These are phyloP conservation scores for Meyerozyma guilliermondii DNA, from an alignment of 1,139 yeast species.

Conservation along the genomic window DNA sequence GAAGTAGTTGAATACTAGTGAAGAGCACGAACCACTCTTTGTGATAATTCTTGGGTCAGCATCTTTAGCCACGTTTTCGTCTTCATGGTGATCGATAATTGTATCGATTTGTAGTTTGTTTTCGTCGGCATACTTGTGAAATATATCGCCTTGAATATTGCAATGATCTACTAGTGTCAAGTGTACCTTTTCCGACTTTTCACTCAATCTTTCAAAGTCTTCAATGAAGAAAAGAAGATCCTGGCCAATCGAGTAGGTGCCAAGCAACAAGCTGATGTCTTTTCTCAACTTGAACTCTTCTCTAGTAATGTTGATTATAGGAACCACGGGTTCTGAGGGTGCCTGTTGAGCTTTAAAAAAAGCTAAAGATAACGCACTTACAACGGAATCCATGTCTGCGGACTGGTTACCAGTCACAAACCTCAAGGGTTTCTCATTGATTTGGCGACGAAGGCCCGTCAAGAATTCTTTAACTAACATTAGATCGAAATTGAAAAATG, in stretches of 20 bases:
- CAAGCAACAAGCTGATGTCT: constrained; percentile 59
- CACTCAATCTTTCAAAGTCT: constrained; percentile 38
- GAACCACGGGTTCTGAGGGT: constrained; percentile 34
- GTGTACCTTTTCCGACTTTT: constrained; percentile 17
- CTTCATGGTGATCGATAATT: constrained; percentile 85
- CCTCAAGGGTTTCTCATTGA: constrained; percentile 11
- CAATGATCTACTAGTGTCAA: constrained; percentile 82
- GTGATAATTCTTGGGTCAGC: constrained; percentile 57
- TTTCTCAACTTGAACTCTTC: constrained; percentile 63
- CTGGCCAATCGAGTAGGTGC: constrained; percentile 41
- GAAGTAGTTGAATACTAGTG: constrained; percentile 68
- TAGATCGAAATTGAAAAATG: background rate
- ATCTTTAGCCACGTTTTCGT: constrained; percentile 47
- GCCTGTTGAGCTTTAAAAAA: constrained; percentile 39
- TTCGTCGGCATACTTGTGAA: constrained; percentile 18
- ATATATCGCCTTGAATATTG: constrained; percentile 49
- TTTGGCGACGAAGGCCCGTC: background rate
- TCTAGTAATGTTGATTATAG: constrained; percentile 68
- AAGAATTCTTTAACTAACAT: background rate
- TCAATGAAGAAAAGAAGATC: constrained; percentile 59
- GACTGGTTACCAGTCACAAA: constrained; percentile 85
- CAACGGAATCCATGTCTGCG: constrained; percentile 80
- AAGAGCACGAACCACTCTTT: constrained; percentile 72
- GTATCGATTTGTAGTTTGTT: constrained; percentile 40
- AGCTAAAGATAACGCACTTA: constrained; percentile 68